phyloP scores from a whole-genome alignment of 148 eudicot genomes.

The Tetragonia tetragonoides region DNA sequence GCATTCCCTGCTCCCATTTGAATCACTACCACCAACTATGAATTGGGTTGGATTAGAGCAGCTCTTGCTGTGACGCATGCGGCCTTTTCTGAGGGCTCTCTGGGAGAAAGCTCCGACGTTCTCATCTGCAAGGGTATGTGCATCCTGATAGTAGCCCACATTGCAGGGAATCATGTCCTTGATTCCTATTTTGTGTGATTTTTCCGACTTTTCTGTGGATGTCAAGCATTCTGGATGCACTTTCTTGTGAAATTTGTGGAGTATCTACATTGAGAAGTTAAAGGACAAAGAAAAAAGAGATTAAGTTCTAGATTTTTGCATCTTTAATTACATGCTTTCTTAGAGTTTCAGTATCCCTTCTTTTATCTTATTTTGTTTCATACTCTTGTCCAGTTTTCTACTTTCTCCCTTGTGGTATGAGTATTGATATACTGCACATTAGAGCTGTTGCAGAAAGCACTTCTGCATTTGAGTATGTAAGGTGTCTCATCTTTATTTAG shows the following conservation, averaged over 20 bases:
- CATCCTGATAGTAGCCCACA: constrained; percentile 33
- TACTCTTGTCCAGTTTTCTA: neutral
- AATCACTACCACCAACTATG: constrained; percentile 31
- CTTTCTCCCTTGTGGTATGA: too few species aligned
- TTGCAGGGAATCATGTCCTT: constrained; percentile 34
- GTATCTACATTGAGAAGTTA: constrained; percentile 46
- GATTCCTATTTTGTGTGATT: constrained; percentile 32
- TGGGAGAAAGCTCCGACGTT: constrained; percentile 37
- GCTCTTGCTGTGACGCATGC: constrained; percentile 36
- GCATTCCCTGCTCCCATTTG: constrained; percentile 52
- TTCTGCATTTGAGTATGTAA: too few species aligned
- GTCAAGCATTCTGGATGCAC: constrained; percentile 72
- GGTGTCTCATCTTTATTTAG: too few species aligned
- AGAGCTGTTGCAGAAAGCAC: too few species aligned
- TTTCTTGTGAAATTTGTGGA: constrained; percentile 71
- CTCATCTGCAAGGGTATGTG: constrained; percentile 31
- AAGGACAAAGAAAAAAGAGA: neutral
- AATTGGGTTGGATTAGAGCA: constrained; percentile 32
- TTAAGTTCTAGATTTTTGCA: neutral
- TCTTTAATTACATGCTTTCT: neutral
- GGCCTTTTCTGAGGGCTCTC: constrained; percentile 28
- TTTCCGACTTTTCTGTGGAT: constrained; percentile 33
- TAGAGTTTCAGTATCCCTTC: neutral
- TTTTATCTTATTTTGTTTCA: neutral
- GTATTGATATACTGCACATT: too few species aligned